Base-by-base conservation (phyloP, 441 rosid species). In the Theobroma grandiflorum region DNA sequence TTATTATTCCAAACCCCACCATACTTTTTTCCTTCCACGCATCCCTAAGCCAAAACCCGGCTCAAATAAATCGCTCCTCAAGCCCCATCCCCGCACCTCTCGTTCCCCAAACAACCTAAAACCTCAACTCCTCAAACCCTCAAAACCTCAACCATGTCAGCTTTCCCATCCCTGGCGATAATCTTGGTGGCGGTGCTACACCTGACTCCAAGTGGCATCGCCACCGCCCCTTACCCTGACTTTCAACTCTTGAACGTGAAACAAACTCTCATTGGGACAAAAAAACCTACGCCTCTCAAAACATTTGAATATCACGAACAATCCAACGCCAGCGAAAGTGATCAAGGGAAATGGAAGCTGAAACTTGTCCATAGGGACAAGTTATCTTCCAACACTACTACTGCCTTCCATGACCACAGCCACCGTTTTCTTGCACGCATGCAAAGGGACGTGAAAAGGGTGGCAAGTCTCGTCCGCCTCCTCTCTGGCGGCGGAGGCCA, bases 281-380 rank as follows among this genome's bases (percentile, higher is more conserved):
- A 72, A 3, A 47, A 2, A 11, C 38, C 57, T 4, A 16, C n/a
- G 69, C 84, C 86, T 37, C 38, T 80, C 6, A 73, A 82, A 73
- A 80, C 77, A 81, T 77, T 77, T 43, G 82, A 83, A 77, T 58
- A 76, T 70, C 88, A 85, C 35, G 55, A 84, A 83, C 78, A 71
- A 77, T 55, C 74, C 31, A 50, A 47, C 7, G 76, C 45, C 65
- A 84, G 83, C 33, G 72, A 65, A 18, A 80, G 35, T 38, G 3
- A 65, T 57, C 75, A 42, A 6, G 82, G 80, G 8, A 81, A 63
- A 26, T 74, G 83, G 88, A 84, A 85, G 77, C 86, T 93, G 4
- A 85, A 77, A 58, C 93, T 96, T 11, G 73, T 94, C 43, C 99
- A 92, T 75, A 87, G 99, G 58, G 97, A 96, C 78, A 85, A 68